A percentile compares a stretch with the other conserved stretches of the same genome.
Conservation (phyloP, 2,329 filamentous ascomycete genomes). For the Paecilomyces sp. region DNA sequence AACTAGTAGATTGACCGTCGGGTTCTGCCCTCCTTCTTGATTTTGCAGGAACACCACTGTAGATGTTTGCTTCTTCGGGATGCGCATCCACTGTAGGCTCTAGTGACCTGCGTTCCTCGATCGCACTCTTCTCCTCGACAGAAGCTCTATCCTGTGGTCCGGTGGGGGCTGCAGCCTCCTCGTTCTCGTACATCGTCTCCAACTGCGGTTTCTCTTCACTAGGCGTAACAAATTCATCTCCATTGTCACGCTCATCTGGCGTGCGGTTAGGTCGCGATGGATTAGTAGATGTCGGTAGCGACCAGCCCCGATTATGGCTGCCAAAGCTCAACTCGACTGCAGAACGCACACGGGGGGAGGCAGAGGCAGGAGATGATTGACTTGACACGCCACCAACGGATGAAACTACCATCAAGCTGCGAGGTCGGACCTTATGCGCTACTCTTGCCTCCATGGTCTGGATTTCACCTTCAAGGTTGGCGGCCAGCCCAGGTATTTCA, state of each 20-base stretch:
- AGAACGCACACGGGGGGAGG: constrained; percentile 17
- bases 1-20: constrained; percentile 12
- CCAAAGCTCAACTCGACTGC: neutral
- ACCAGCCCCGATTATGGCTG: constrained; percentile 39
- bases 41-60: neutral
- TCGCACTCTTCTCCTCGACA: neutral
- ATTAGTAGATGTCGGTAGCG: constrained; percentile 38
- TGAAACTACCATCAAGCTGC: constrained; percentile 36
- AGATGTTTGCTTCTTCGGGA: neutral
- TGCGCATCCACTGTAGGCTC: neutral
- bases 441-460: constrained; percentile 29
- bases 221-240: constrained; percentile 16
- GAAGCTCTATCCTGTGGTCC: constrained; percentile 4
- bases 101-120: neutral
- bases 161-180: constrained; percentile 15
- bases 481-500: constrained; percentile 63
- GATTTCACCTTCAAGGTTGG: constrained; percentile 53
- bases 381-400: constrained; percentile 20
- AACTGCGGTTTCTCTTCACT: constrained; percentile 22
- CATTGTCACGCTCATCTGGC: constrained; percentile 8
- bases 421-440: constrained; percentile 35
- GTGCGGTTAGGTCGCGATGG: constrained; percentile 12
- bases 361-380: constrained; percentile 15
- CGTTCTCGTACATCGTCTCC: constrained; percentile 33
- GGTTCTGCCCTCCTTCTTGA: constrained; percentile 12